Percentiles rank a stretch among this genome's conserved stretches.
These are phyloP conservation scores for Rasamsonia emersonii DNA, from an alignment of 2,329 filamentous ascomycete genomes.

Conservation along the genomic window DNA sequence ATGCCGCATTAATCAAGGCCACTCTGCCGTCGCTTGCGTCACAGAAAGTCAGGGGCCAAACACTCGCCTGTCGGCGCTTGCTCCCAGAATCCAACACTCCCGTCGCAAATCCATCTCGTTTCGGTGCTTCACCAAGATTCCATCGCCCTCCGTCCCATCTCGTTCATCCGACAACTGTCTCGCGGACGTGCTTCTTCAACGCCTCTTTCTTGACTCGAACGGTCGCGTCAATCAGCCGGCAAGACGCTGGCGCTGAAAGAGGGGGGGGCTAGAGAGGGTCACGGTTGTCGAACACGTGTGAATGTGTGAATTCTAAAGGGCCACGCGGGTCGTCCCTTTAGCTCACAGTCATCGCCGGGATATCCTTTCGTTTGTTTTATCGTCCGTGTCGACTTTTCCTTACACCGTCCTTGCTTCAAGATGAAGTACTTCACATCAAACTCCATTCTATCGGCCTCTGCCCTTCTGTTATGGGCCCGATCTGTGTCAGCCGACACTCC, in stretches of 20 bases:
- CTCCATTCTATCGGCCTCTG: constrained; percentile 17
- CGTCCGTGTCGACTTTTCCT: constrained; percentile 8
- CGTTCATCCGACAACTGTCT: too few relatives aligned
- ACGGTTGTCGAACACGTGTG: constrained; percentile 1
- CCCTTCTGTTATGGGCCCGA: constrained; percentile 17
- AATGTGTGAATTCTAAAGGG: constrained; percentile 17
- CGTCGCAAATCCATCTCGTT: too few relatives aligned
- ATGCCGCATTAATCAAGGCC: too few relatives aligned
- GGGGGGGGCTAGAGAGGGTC: not conserved
- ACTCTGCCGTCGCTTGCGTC: too few relatives aligned
- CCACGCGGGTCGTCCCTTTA: constrained; percentile 32
- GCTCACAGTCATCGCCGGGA: constrained; percentile 4
- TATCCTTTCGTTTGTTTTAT: constrained; percentile 6
- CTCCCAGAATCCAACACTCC: too few relatives aligned
- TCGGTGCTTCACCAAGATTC: too few relatives aligned
- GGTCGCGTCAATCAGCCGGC: too few relatives aligned
- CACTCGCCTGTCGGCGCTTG: too few relatives aligned
- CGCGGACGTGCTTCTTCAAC: too few relatives aligned
- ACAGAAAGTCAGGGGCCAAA: too few relatives aligned
- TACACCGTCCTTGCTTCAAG: constrained; percentile 8
- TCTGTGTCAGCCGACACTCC: constrained; percentile 13
- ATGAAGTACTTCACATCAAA: constrained; percentile 21
- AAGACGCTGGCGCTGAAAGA: constrained; percentile 4
- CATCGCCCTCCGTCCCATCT: too few relatives aligned
- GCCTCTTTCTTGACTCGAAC: too few relatives aligned